phyloP scores from a whole-genome alignment of 2,329 filamentous ascomycete genomes.

The Monascus ruber region DNA sequence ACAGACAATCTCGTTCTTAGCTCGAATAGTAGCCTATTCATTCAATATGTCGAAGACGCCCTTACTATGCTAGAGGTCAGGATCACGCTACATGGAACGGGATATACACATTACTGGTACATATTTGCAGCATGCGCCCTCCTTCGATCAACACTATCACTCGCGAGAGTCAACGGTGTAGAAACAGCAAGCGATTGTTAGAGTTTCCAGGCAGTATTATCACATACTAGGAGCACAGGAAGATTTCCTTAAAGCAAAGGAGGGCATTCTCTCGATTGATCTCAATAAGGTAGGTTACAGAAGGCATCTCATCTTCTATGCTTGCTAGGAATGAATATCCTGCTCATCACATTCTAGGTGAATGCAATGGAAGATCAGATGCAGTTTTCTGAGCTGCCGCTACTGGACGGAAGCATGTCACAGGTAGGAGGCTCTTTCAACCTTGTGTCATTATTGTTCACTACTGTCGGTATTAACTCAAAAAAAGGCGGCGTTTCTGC shows the following conservation, averaged over 20 bases:
- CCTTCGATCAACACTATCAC: conserved; percentile 14
- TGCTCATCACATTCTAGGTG: too few relatives aligned
- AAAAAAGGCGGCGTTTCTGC: too few relatives aligned
- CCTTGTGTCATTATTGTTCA: too few relatives aligned
- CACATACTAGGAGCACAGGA: conserved; percentile 9
- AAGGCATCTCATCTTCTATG: too few relatives aligned
- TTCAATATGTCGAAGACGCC: conserved; percentile 13
- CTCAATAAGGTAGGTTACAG: background rate
- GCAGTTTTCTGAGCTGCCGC: too few relatives aligned
- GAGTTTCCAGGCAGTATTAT: conserved; percentile 10
- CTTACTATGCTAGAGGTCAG: conserved; percentile 23
- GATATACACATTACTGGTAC: conserved; percentile 25
- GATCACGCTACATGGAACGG: conserved; percentile 21
- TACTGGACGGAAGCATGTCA: too few relatives aligned
- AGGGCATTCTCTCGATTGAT: conserved; percentile 1
- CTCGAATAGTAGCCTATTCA: conserved; percentile 5
- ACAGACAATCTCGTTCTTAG: conserved; percentile 8
- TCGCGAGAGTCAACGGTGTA: conserved; percentile 8
- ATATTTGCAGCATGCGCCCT: conserved; percentile 21
- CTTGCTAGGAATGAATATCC: too few relatives aligned
- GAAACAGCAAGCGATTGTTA: conserved; percentile 14
- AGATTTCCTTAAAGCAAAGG: conserved; percentile 7
- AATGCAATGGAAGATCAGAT: too few relatives aligned
- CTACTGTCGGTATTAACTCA: too few relatives aligned
- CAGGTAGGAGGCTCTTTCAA: too few relatives aligned